Evolutionary conservation across 768 basidiomycete genomes (phyloP), one percentile per base, ranked within the genome.

Genomic region (Termitomyces sp.): DNA sequence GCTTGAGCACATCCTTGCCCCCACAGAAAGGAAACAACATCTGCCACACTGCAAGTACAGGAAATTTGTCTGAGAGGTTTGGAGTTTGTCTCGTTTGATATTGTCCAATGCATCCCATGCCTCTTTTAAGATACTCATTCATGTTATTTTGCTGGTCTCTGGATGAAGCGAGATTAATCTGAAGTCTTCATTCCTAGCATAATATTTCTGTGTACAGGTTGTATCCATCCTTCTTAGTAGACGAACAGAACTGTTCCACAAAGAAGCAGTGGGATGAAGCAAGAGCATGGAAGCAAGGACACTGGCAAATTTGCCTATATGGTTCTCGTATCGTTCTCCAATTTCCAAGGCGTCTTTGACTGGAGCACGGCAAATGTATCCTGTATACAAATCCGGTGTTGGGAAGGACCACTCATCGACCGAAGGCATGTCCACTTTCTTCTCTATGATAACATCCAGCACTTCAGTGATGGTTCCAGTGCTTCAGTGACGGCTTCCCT

Each of bases 41-140:
- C 38, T 61, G 55, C 60, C 60, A 61, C 8, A 57, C 49, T n/a
- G 55, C 60, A n/a, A 61, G 54, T 7, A 40, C 7, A 36, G 55
- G 55, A 33, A 51, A 61, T 48, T 32, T 56, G 2, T 36, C 0
- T 7, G n/a, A 15, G 4, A 38, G n/a, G 11, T 61, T 13, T 18
- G 20, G 15, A 55, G 40, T 1, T 56, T 7, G 18, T 49, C 24
- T 49, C 46, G 60, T 36, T 46, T 9, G 20, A 8, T 7, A 24
- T 60, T 16, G 8, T 40, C 22, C 53, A 56, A 13, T 5, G 60
- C 35, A 7, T 57, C 39, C 60, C 60, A 61, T 1, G 54, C 46
- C 20, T 24, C 60, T 39, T 55, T 28, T 28, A 11, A 13, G 18
- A 20, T 50, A 7, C 7, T 49, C 40, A 8, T 35, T 33, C 2